Evolutionary conservation across 2,329 filamentous ascomycete genomes (phyloP), one percentile per base, ranked within the genome.

Genomic region (Penicillium sp.): DNA sequence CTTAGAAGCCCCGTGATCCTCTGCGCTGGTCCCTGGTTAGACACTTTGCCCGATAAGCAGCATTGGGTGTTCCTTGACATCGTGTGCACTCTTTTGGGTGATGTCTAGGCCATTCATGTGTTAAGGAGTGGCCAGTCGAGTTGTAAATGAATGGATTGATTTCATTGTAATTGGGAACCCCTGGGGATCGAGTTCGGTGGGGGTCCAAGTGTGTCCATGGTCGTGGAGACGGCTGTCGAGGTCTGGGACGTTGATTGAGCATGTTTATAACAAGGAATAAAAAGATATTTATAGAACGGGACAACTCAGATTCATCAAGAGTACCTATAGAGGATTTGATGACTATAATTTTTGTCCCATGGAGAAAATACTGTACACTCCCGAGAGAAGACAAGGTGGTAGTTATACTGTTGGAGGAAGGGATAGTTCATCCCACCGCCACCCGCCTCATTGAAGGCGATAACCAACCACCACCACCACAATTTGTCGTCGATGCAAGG

Each of bases 141-240:
- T 63, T 58, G 26, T 56, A 61, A 19, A 71, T 67, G 13, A 67
- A 61, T n/a, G 69, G 69, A 49, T 71, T 71, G 28, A 38, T n/a
- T 10, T 66, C 57, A 38, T 61, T 68, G 40, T 70, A 71, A 53
- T 62, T 65, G 13, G 69, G 66, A 35, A 66, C 61, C 3, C 44
- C 22, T 5, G 37, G 44, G 37, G 33, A 55, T 55, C 58, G 57
- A 61, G 56, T 68, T 63, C 56, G 60, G 19, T 40, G 35, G n/a
- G 40, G 26, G 42, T 22, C 56, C 4, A 53, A 13, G 4, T 30
- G 10, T 33, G 19, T 33, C 55, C 30, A 28, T 33, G 54, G 30
- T 10, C 13, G 42, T 45, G 42, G 28, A 56, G 33, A 47, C 5
- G 22, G 30, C 17, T 24, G 42, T 7, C 6, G n/a, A 6, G 22